phyloP scores from a whole-genome alignment of 177 flowering plant genomes.

The Vitis hybrid region DNA sequence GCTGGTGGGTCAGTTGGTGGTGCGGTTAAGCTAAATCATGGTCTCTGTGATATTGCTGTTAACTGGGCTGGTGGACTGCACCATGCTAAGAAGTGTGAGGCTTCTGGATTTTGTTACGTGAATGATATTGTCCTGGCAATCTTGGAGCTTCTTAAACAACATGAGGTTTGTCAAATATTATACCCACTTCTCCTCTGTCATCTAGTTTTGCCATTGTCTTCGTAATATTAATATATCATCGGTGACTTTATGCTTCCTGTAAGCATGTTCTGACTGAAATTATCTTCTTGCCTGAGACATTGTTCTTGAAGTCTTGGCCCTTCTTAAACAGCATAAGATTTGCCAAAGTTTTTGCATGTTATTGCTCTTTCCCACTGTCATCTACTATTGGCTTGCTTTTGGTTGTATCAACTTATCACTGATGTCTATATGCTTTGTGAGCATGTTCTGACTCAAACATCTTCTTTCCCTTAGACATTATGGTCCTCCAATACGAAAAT shows the following conservation, averaged over 20 bases:
- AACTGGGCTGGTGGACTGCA: constrained; percentile 56
- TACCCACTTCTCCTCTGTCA: neutral
- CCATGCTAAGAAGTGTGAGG: constrained; percentile 54
- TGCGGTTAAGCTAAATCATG: constrained; percentile 42
- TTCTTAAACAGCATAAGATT: no score
- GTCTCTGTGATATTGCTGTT: constrained; percentile 39
- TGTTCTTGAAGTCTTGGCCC: no score
- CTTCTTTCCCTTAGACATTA: no score
- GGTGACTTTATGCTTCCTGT: neutral
- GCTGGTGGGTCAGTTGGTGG: constrained; percentile 56
- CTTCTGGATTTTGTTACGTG: constrained; percentile 51
- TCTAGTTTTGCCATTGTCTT: neutral
- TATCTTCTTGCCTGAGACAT: no score
- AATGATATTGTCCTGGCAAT: constrained; percentile 48
- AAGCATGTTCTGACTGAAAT: neutral
- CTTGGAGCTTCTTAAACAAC: constrained; percentile 43
- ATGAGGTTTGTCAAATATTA: constrained; percentile 27
- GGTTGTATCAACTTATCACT: no score
- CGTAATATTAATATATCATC: neutral
- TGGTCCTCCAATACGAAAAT: no score
- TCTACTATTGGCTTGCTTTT: no score
- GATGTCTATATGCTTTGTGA: no score
- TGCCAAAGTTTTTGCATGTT: no score
- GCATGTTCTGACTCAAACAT: no score
- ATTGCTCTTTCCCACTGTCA: no score